Base-by-base conservation (phyloP, 805 yeast genomes). In the Wickerhamomyces xylosicus region DNA sequence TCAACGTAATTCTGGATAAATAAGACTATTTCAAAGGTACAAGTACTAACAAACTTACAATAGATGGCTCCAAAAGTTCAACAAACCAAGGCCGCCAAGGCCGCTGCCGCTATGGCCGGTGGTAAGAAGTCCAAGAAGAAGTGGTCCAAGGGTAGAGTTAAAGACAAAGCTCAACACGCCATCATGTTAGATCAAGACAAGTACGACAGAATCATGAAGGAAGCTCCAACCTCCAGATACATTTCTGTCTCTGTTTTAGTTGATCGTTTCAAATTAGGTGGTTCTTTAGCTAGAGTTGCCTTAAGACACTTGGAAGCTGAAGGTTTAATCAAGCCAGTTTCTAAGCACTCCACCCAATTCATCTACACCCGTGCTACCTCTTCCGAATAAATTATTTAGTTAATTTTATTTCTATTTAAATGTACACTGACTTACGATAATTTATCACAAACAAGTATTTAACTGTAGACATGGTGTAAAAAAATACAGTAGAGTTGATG, bases 111-210 rank as follows among this genome's bases (percentile, higher is more conserved):
- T 71, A 77, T 86, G 82, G 96, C 97, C 71, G 97, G 97, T 84
- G 95, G 97, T 82, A 89, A 89, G 85, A 87, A 90, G 69, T 86
- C 95, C 73, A 92, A 92, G 87, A 90, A 92, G 95, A 92, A 92
- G 95, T 92, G 97, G 98, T 85, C 95, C 84, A 89, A 90, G 82
- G 96, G 96, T 74, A 87, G 94, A 82, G 95, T 87, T 72, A 92
- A 94, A 89, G 99, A 92, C 76, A 90, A 85, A 95, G 97, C 98
- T 62, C 90, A 85, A 71, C 98, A 92, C 80, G 80, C 87, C 66
- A 89, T 92, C 63, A 75, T 85, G 69, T 77, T 92, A 63, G 99
- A 92, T 72, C 97, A 92, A 78, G 95, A 92, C 59, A 85, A 90
- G 69, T 90, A 83, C 77, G 98, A 92, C 94, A 86, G 97, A 79